Conservation (phyloP, 2,329 filamentous ascomycete genomes). For the Sporothrix pseudoabietina region DNA sequence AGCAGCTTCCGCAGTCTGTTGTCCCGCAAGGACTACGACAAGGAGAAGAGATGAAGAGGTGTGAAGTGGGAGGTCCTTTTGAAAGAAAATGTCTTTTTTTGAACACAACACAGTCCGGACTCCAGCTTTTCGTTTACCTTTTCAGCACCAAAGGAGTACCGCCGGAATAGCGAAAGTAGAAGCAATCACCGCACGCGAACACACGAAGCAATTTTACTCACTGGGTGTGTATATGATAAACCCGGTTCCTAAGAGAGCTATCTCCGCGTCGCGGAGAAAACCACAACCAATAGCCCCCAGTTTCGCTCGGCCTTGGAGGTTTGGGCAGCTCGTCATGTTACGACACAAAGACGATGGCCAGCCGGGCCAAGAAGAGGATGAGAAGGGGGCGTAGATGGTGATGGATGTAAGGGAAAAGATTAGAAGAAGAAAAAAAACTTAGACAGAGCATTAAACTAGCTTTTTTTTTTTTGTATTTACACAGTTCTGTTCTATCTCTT, state of each 20-base stretch:
- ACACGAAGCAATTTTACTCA: neutral
- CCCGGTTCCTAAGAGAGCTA: neutral
- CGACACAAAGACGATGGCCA: neutral
- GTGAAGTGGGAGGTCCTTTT: neutral
- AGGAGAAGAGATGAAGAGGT: neutral
- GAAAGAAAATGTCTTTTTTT: neutral
- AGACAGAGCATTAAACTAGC: too few species aligned
- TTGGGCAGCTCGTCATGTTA: neutral
- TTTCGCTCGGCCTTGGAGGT: neutral
- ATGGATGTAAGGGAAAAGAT: neutral
- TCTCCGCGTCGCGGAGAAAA: neutral
- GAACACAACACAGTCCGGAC: neutral
- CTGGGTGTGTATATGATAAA: neutral
- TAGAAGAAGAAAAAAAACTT: too few species aligned
- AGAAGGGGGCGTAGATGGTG: neutral
- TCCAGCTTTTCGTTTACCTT: too few species aligned
- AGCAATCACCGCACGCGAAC: neutral
- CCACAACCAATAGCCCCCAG: neutral
- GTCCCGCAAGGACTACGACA: constrained; percentile 21
- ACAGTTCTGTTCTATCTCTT: too few species aligned
- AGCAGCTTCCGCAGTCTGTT: constrained; percentile 29
- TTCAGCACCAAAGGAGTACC: too few species aligned
- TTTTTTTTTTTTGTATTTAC: too few species aligned
- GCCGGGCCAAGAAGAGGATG: neutral
- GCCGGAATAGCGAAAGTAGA: neutral